Base-by-base conservation (phyloP, 2,329 filamentous ascomycete species). In the Aspergillus aculeatus region DNA sequence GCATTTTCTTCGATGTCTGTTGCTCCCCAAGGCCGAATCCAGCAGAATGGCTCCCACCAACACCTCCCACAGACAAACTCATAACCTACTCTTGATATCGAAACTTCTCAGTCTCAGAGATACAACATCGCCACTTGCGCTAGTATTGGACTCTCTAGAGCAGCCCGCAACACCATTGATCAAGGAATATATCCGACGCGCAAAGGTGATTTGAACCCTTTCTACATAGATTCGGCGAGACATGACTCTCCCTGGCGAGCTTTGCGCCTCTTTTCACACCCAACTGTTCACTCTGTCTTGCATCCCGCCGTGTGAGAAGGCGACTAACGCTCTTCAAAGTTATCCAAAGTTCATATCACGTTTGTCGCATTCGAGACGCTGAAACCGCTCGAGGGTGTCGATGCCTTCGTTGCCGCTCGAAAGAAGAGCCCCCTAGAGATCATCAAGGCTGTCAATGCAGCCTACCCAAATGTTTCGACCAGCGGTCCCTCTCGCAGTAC, bases 101-200 rank as follows among this genome's bases (percentile, higher is more conserved):
- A 93, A 92, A 71, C 81, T 96, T 2, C 82, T 96, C 64, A 91
- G 88, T 70, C 81, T 91, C 58, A 85, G 91, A 63, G 90, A 95
- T 74, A 87, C 86, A 58, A 87, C 89, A 14, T 96, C 92, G 52
- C 94, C 94, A 2, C 86, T 98, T 69, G 97, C 93, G 0, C 80
- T 98, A 26, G 77, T 97, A 3, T 82, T 96, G 58, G 94, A 98
- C 75, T 91, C 84, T 35, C 81, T 97, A 31, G 92, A 96, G 77
- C 92, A 96, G 77, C 86, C 88, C 26, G 90, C 87, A 6, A 82
- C 81, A 31, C 87, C 88, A 0, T 77, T 96, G 4, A 64, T 94
- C 2, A 78, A 80, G 19, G 92, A 96, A 75, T 91, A 94, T 75
- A 85, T 90, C 56, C 80, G 82, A 50, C 84, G 93, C 68, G 91